Conservation (phyloP, 257 asterid species). For the Plantago ovata region DNA sequence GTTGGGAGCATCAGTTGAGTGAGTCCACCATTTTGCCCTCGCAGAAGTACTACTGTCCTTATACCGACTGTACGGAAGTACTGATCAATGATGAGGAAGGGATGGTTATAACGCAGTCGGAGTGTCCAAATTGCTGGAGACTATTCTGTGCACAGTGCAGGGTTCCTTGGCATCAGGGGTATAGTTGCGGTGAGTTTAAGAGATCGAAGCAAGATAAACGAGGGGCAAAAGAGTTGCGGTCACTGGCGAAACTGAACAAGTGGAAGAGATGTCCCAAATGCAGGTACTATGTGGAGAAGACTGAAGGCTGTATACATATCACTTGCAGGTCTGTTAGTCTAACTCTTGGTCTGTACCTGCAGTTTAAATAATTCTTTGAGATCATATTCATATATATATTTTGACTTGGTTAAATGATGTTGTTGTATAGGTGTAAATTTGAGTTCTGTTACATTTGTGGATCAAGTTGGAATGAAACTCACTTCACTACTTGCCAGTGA, state of each 20-base stretch:
- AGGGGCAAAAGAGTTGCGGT: constrained; percentile 13
- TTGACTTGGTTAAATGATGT: neutral
- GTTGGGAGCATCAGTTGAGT: neutral
- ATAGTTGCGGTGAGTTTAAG: constrained; percentile 19
- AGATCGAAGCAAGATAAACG: constrained; percentile 7
- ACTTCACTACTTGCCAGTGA: neutral
- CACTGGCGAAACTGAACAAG: constrained; percentile 19
- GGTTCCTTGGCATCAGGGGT: constrained; percentile 27
- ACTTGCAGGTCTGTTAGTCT: constrained; percentile 25
- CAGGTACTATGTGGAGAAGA: constrained; percentile 20
- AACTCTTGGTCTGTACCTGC: neutral
- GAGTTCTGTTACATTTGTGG: constrained; percentile 14
- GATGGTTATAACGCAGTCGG: neutral
- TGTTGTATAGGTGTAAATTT: neutral
- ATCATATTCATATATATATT: neutral
- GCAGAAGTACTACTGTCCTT: constrained; percentile 2
- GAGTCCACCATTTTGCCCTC: neutral
- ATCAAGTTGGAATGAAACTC: neutral
- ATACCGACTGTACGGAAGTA: neutral
- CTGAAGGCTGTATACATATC: constrained; percentile 23
- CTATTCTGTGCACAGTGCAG: constrained; percentile 28
- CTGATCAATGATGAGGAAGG: neutral
- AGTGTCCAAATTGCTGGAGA: constrained; percentile 14
- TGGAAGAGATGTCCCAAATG: constrained; percentile 26
- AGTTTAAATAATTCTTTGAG: too few species aligned